A percentile compares a stretch with the other conserved stretches of the same genome.
Conservation (phyloP, 345 rosid species). For the Tarenaya hassleriana region DNA sequence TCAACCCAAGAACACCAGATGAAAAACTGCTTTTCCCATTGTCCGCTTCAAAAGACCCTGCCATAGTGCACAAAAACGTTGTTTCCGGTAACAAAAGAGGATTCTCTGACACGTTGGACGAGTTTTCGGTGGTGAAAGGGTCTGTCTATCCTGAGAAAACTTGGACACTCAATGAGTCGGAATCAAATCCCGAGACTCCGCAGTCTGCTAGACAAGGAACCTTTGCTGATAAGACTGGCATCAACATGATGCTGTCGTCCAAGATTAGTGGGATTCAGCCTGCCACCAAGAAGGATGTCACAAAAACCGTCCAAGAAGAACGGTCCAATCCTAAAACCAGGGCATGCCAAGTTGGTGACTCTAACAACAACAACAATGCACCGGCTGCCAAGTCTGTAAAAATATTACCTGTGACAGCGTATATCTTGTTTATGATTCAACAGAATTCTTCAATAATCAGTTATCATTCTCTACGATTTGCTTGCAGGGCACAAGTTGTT, state of each 20-base stretch:
- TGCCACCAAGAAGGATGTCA: slow-evolving; percentile 38
- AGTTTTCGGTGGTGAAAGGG: slow-evolving; percentile 55
- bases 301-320: slow-evolving; percentile 36
- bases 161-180: slow-evolving; percentile 39
- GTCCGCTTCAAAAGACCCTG: slow-evolving; percentile 52
- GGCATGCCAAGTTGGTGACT: slow-evolving; percentile 4
- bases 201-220: slow-evolving; percentile 38
- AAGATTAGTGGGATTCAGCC: slow-evolving; percentile 20
- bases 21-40: slow-evolving; percentile 76
- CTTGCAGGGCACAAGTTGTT: slow-evolving; percentile 79
- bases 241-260: slow-evolving; percentile 41
- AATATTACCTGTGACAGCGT: neutral
- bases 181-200: slow-evolving; percentile 35
- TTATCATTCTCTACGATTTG: neutral
- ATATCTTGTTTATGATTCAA: slow-evolving; percentile 3
- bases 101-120: slow-evolving; percentile 65
- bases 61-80: slow-evolving; percentile 41
- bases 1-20: slow-evolving; percentile 43
- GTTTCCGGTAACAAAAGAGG: slow-evolving; percentile 82
- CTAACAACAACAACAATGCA: slow-evolving; percentile 38
- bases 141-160: slow-evolving; percentile 37
- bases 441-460: neutral
- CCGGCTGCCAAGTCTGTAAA: slow-evolving; percentile 74
- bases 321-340: slow-evolving; percentile 14
- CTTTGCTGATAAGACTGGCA: slow-evolving; percentile 39